Percentiles rank a stretch among this genome's conserved stretches.
These are phyloP conservation scores for Talaromyces sp. DNA, from an alignment of 2,329 filamentous ascomycete species.

Conservation along the genomic window DNA sequence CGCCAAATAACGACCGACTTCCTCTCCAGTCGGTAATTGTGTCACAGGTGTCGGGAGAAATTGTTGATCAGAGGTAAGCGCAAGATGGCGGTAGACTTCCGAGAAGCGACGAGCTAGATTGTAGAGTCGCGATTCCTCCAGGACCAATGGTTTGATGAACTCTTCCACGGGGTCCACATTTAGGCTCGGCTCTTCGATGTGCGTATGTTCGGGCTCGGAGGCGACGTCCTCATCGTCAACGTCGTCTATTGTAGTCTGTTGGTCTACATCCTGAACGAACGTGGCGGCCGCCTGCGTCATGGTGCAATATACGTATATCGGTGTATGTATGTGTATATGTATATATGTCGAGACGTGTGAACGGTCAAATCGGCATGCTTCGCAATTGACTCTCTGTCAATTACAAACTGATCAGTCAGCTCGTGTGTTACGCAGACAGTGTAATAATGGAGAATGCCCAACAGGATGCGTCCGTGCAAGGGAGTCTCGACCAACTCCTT, in stretches of 20 bases:
- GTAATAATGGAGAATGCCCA: not conserved
- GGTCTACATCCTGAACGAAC: constrained; percentile 16
- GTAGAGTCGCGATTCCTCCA: constrained; percentile 46
- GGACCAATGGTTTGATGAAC: constrained; percentile 42
- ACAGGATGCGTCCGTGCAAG: constrained; percentile 1
- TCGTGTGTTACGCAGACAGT: not conserved
- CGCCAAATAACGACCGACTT: constrained; percentile 55
- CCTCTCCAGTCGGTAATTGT: constrained; percentile 50
- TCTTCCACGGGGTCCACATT: constrained; percentile 39
- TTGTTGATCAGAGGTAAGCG: constrained; percentile 46
- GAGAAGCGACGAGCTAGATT: constrained; percentile 48
- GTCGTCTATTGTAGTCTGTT: constrained; percentile 14
- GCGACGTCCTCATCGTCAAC: constrained; percentile 33
- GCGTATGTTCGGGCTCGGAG: constrained; percentile 30
- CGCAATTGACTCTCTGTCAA: not conserved
- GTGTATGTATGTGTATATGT: not conserved
- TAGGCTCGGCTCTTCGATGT: constrained; percentile 31
- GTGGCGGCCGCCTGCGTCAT: constrained; percentile 13
- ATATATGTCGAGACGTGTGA: not conserved
- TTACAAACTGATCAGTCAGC: not conserved
- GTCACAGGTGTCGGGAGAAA: constrained; percentile 51
- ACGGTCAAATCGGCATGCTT: constrained; percentile 9
- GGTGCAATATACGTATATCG: not conserved
- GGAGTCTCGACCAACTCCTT: not conserved
- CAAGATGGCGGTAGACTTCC: constrained; percentile 45